phyloP scores from a whole-genome alignment of 768 basidiomycete genomes.

The Pleurotus sapidus region DNA sequence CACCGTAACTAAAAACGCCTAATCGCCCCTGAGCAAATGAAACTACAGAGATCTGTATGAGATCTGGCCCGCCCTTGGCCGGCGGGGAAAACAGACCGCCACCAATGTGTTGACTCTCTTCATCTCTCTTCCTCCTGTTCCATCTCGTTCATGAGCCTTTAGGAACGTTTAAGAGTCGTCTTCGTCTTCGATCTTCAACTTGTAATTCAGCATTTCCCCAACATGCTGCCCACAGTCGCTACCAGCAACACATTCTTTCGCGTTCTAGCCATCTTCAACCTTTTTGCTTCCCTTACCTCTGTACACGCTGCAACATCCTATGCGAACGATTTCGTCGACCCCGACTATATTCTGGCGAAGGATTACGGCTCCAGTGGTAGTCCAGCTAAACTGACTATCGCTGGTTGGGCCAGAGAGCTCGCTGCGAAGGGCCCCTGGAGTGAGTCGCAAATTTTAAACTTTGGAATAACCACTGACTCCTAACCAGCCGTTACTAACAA shows the following conservation, averaged over 20 bases:
- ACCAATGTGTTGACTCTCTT: too few species aligned
- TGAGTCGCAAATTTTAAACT: slow-evolving; percentile 23
- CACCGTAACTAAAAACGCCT: too few species aligned
- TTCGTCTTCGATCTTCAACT: too few species aligned
- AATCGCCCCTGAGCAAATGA: too few species aligned
- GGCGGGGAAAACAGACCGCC: too few species aligned
- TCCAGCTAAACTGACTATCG: slow-evolving; percentile 44
- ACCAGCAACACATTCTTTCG: slow-evolving; percentile 14
- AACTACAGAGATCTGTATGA: too few species aligned
- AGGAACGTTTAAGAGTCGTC: neutral
- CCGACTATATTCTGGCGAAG: slow-evolving; percentile 40
- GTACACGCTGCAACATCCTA: slow-evolving; percentile 36
- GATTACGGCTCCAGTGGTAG: slow-evolving; percentile 38
- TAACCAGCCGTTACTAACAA: slow-evolving; percentile 47
- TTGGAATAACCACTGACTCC: neutral
- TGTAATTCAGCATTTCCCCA: too few species aligned
- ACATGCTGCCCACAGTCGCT: slow-evolving; percentile 4
- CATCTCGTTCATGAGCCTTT: neutral
- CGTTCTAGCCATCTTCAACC: slow-evolving; percentile 22
- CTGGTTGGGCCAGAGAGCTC: slow-evolving; percentile 41
- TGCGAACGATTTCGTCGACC: slow-evolving; percentile 56
- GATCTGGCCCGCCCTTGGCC: too few species aligned
- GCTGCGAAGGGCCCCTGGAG: slow-evolving; percentile 53
- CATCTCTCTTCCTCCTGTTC: too few species aligned
- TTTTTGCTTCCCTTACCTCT: slow-evolving; percentile 14